A percentile compares a stretch with the other conserved stretches of the same genome.
Conservation (phyloP, 768 basidiomycete genomes). For the Russula sp. region DNA sequence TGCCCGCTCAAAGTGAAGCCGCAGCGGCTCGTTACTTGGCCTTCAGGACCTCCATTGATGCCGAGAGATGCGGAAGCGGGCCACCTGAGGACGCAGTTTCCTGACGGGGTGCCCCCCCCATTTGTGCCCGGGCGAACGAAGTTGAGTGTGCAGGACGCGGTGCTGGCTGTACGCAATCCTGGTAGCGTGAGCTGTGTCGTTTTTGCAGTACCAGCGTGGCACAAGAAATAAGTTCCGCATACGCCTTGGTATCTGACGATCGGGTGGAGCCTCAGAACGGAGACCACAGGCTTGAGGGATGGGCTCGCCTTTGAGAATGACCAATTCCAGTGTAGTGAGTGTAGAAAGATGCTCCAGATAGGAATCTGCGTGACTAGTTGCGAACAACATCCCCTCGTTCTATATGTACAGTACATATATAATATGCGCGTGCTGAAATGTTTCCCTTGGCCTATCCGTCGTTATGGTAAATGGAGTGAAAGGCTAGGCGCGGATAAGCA, state of each 20-base stretch:
- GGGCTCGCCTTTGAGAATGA: conserved; percentile 35
- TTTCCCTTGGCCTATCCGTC: too few relatives aligned
- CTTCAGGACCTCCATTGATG: conserved; percentile 22
- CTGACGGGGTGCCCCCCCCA: conserved; percentile 62
- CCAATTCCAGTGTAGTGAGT: conserved; percentile 40
- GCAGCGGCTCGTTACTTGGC: conserved; percentile 34
- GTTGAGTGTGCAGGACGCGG: conserved; percentile 47
- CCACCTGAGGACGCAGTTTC: conserved; percentile 38
- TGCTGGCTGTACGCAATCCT: conserved; percentile 40
- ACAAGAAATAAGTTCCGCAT: conserved; percentile 5
- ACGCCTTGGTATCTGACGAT: conserved; percentile 6
- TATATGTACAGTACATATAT: conserved; percentile 46
- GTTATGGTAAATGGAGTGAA: too few relatives aligned
- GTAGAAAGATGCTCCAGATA: conserved; percentile 54
- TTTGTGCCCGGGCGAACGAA: conserved; percentile 65
- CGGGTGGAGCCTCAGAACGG: background rate
- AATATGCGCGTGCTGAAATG: too few relatives aligned
- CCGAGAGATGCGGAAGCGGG: conserved; percentile 47
- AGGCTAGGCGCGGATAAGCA: too few relatives aligned
- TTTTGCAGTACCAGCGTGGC: conserved; percentile 5
- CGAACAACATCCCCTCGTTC: conserved; percentile 50
- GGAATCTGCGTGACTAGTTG: conserved; percentile 60
- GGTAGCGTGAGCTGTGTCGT: conserved; percentile 40
- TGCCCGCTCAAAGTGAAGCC: conserved; percentile 43
- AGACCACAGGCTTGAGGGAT: background rate